Evolutionary conservation across 2,329 filamentous ascomycete species (phyloP).

Genomic region (Aspergillus pseudoterreus): DNA sequence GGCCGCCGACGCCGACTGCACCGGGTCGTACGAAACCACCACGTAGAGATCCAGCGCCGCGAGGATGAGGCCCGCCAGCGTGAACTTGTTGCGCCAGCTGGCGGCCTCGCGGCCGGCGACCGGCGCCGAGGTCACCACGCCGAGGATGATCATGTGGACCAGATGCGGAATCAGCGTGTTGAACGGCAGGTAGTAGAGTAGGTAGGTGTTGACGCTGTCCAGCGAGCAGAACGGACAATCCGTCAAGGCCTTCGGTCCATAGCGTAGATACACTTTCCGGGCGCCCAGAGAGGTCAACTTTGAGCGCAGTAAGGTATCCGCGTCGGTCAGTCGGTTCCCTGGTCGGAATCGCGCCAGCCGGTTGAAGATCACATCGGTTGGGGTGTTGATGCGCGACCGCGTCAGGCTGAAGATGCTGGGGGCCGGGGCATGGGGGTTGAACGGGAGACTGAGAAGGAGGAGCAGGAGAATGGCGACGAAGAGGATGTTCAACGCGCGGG

Average conservation of each 20-base stretch:
- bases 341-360: slow-evolving; percentile 56
- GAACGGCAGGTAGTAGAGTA: slow-evolving; percentile 72
- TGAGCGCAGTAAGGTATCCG: slow-evolving; percentile 63
- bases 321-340: slow-evolving; percentile 38
- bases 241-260: slow-evolving; percentile 69
- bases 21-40: slow-evolving; percentile 60
- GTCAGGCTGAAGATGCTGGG: slow-evolving; percentile 74
- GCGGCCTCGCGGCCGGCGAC: slow-evolving; percentile 61
- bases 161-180: slow-evolving; percentile 73
- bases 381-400: slow-evolving; percentile 76
- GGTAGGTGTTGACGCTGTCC: slow-evolving; percentile 67
- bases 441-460: slow-evolving; percentile 63
- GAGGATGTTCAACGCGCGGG: slow-evolving; percentile 46
- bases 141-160: slow-evolving; percentile 68
- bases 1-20: slow-evolving; percentile 54
- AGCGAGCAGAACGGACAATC: slow-evolving; percentile 77
- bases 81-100: slow-evolving; percentile 68
- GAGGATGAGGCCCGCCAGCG: slow-evolving; percentile 58
- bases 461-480: slow-evolving; percentile 52
- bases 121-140: slow-evolving; percentile 66
- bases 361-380: slow-evolving; percentile 78
- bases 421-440: slow-evolving; percentile 52
- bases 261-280: slow-evolving; percentile 76
- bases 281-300: slow-evolving; percentile 70
- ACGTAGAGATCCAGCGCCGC: slow-evolving; percentile 64